phyloP scores from a whole-genome alignment of 768 basidiomycete species.

The Collybia sordida region DNA sequence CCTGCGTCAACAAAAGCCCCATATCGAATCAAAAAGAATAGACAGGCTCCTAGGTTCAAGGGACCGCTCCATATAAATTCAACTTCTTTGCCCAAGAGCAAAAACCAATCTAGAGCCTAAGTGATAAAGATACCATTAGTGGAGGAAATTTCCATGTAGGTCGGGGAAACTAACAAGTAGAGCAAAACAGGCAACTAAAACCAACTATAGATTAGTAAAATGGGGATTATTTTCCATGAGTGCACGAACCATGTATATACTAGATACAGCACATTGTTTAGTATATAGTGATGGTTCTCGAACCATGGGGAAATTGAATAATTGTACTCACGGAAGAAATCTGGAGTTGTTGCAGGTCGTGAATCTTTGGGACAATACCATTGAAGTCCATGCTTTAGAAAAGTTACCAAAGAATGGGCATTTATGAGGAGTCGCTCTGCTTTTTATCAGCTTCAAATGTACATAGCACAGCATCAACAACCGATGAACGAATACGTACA shows the following conservation, averaged over 20 bases:
- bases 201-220: neutral
- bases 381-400: no score
- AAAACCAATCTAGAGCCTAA: slow-evolving; percentile 1
- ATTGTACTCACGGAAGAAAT: no score
- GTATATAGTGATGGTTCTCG: neutral
- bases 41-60: neutral
- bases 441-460: no score
- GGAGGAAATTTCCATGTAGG: neutral
- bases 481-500: no score
- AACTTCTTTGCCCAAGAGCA: neutral
- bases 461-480: no score
- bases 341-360: no score
- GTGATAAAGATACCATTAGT: neutral
- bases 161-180: neutral
- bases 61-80: neutral
- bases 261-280: neutral
- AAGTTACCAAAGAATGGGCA: no score
- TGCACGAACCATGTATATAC: neutral
- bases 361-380: no score
- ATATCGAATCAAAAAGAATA: slow-evolving; percentile 1
- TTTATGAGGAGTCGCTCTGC: no score
- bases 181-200: neutral
- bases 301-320: neutral
- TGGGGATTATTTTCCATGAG: neutral
- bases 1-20: neutral